Percentiles rank a stretch among this genome's conserved stretches.
Conservation (phyloP, 2,329 filamentous ascomycete species). For the Monilinia fructicola region DNA sequence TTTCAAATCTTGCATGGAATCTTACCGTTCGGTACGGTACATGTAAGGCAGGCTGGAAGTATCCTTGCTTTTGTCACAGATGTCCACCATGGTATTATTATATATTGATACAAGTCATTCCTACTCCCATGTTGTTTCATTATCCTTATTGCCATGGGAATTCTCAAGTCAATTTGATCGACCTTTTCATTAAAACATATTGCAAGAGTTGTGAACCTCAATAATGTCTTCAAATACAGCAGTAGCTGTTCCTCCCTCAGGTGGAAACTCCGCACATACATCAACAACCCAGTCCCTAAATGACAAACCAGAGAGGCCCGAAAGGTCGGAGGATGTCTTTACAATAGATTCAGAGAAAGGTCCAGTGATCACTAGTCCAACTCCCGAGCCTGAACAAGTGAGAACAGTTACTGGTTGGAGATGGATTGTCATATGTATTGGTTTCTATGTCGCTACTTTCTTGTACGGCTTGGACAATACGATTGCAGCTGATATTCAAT, state of each 20-base stretch:
- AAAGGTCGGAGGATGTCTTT: conserved; percentile 3
- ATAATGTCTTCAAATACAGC: conserved; percentile 7
- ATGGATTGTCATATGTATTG: conserved; percentile 33
- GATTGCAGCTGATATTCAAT: conserved; percentile 48
- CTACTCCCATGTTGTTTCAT: background rate
- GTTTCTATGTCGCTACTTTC: conserved; percentile 17
- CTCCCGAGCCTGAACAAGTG: conserved; percentile 5
- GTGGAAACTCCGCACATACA: background rate
- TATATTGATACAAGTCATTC: conserved; percentile 16
- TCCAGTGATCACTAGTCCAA: background rate
- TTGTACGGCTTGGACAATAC: conserved; percentile 24
- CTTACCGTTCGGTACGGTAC: conserved; percentile 2
- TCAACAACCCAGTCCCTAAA: conserved; percentile 2
- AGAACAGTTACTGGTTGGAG: conserved; percentile 31
- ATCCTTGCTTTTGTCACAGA: background rate
- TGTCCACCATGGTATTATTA: background rate
- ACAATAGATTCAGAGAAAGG: conserved; percentile 20
- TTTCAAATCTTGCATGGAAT: conserved; percentile 18
- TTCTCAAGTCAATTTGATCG: background rate
- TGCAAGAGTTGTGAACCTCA: background rate
- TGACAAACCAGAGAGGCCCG: conserved; percentile 9
- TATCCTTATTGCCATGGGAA: no score
- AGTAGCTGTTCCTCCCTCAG: background rate
- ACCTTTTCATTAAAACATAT: background rate
- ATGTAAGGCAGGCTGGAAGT: conserved; percentile 6